A percentile compares a stretch with the other conserved stretches of the same genome.
These are phyloP conservation scores for Mycena indigotica DNA, from an alignment of 768 basidiomycete genomes.

Conservation along the genomic window DNA sequence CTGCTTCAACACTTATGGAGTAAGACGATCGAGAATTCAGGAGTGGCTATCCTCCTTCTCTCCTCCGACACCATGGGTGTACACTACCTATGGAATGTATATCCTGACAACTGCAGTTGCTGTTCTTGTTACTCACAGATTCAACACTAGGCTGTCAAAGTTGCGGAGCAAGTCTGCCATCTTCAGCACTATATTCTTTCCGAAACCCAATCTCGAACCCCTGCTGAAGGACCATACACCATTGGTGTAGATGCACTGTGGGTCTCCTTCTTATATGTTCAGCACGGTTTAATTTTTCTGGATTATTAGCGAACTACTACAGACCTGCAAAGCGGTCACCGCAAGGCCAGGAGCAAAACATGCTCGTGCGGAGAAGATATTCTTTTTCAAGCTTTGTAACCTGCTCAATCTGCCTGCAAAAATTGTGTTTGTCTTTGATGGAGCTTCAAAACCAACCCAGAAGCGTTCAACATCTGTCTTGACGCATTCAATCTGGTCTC, in stretches of 20 bases:
- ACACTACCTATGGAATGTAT: too few relatives aligned
- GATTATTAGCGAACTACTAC: neutral
- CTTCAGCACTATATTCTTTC: neutral
- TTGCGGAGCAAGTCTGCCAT: constrained; percentile 1
- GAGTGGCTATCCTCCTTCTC: too few relatives aligned
- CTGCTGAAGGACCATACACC: neutral
- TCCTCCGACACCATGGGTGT: too few relatives aligned
- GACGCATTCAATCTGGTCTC: neutral
- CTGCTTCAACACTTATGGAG: too few relatives aligned
- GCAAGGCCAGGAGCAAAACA: neutral
- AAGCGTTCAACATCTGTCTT: neutral
- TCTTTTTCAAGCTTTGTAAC: neutral
- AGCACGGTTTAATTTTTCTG: neutral
- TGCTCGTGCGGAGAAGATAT: neutral
- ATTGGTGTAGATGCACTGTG: constrained; percentile 3
- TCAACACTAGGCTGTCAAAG: neutral
- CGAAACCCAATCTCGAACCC: neutral
- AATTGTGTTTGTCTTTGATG: constrained; percentile 8
- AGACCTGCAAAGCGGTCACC: neutral
- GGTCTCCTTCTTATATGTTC: neutral
- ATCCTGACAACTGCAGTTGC: too few relatives aligned
- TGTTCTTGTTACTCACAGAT: too few relatives aligned
- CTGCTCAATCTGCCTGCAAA: neutral
- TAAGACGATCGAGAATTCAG: too few relatives aligned
- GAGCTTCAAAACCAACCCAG: neutral